Base-by-base conservation (phyloP, 2,329 filamentous ascomycete genomes). In the Trichoderma brevicompactum region DNA sequence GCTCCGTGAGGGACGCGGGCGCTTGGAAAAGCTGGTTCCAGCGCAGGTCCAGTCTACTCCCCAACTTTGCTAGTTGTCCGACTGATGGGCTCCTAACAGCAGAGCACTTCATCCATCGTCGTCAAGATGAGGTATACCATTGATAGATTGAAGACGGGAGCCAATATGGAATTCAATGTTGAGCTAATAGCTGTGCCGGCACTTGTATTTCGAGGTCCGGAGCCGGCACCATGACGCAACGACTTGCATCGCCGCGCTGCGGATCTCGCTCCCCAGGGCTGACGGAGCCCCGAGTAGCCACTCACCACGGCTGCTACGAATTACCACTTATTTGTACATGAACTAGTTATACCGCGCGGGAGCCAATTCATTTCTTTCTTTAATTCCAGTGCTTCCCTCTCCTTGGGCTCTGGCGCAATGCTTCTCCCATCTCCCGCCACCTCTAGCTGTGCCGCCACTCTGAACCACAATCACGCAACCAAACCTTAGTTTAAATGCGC, bases 401-500 rank as follows among this genome's bases (percentile, higher is more conserved):
- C 8, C 3, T n/a, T 60, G 43, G 49, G 8, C 13, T 28, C 41
- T 8, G 23, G 13, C 59, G 40, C 59, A 63, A 63, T 54, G 40
- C 40, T 63, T 38, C 48, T 23, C 23, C 23, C 23, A 10, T 54
- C 59, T 36, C 15, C 17, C 59, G 28, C 49, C 59, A 38, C 48
- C 38, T 36, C 49, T 53, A 17, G 49, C 2, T 17, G 28, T 63
- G 49, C 48, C 48, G 48, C 59, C 59, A 63, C 49, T 63, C 40
- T 40, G 59, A 44, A 43, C 59, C 41, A 34, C 49, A 36, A 54
- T 63, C 59, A 63, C 59, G 59, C 59, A 63, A 63, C 59, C 58
- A 52, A 61, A 32, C 23, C 58, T 43, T 43, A 52, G 48, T 43
- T 34, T 52, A 23, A 52, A 43, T 52, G 58, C 58, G 58, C 58